phyloP scores from a whole-genome alignment of 1,284 basidiomycete genomes.

The Sporisorium reilianum region DNA sequence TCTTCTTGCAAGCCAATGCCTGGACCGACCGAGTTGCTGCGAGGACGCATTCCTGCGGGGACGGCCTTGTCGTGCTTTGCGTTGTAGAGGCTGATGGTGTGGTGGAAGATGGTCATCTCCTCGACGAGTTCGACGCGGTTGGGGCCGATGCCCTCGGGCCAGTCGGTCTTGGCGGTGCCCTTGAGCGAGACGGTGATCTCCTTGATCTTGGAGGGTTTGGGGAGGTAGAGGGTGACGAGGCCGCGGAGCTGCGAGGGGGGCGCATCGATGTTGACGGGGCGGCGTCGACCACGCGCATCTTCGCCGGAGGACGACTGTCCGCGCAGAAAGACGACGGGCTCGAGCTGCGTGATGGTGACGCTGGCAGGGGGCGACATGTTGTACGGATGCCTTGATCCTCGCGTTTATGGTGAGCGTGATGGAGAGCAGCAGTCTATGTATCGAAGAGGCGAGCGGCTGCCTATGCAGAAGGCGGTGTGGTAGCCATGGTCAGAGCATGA shows the following conservation, averaged over 20 bases:
- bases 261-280: conserved; percentile 69
- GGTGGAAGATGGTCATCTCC: conserved; percentile 81
- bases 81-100: conserved; percentile 79
- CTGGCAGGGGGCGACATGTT: conserved; percentile 49
- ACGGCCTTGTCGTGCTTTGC: conserved; percentile 37
- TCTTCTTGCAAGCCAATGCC: conserved; percentile 73
- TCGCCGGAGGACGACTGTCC: conserved; percentile 59
- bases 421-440: background rate
- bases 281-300: conserved; percentile 53
- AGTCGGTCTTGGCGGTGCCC: conserved; percentile 77
- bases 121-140: conserved; percentile 83
- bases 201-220: conserved; percentile 86
- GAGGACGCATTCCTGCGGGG: conserved; percentile 2
- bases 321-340: conserved; percentile 66
- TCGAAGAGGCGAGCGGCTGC: background rate
- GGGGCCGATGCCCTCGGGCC: conserved; percentile 89
- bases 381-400: too few species aligned
- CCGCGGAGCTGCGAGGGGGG: conserved; percentile 86
- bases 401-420: background rate
- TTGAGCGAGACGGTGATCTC: conserved; percentile 84
- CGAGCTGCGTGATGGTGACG: conserved; percentile 55
- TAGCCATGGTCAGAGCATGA: conserved; percentile 5
- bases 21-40: conserved; percentile 84
- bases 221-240: conserved; percentile 82
- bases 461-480: background rate